These are phyloP conservation scores for Sphaceloma murrayae DNA, from an alignment of 2,329 filamentous ascomycete species.

Conservation along the genomic window DNA sequence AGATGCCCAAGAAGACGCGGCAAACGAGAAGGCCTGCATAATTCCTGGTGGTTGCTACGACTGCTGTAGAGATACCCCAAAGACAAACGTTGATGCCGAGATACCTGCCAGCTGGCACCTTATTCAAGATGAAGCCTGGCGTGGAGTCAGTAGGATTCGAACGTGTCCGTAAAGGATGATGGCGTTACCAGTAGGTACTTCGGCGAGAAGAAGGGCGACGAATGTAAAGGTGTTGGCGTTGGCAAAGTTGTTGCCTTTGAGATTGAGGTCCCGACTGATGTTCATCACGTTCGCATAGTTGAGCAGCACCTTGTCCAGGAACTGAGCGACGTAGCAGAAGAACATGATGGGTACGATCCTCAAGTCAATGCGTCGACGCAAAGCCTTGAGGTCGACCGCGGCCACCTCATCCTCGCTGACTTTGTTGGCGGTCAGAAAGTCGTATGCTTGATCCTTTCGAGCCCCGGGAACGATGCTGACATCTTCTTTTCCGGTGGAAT, in stretches of 20 bases:
- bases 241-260: constrained; percentile 43
- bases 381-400: constrained; percentile 28
- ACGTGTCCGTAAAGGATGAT: constrained; percentile 24
- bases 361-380: constrained; percentile 40
- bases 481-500: neutral
- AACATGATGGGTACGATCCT: constrained; percentile 54
- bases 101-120: constrained; percentile 50
- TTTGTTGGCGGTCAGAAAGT: constrained; percentile 12
- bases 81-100: constrained; percentile 50
- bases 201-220: constrained; percentile 43
- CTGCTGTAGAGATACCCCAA: constrained; percentile 52
- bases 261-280: constrained; percentile 43
- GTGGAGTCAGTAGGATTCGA: neutral
- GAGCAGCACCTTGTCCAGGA: constrained; percentile 54
- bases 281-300: constrained; percentile 62
- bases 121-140: constrained; percentile 52
- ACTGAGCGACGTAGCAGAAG: constrained; percentile 51
- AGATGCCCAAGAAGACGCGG: constrained; percentile 56
- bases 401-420: constrained; percentile 19
- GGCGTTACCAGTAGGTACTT: constrained; percentile 50
- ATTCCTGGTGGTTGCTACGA: constrained; percentile 49
- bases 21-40: constrained; percentile 50
- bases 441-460: constrained; percentile 8
- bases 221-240: constrained; percentile 30
- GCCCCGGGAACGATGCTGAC: neutral